Evolutionary conservation across 202 grass and related monocot species (phyloP).

Genomic region (Schoenoplectus tabernaemontani): DNA sequence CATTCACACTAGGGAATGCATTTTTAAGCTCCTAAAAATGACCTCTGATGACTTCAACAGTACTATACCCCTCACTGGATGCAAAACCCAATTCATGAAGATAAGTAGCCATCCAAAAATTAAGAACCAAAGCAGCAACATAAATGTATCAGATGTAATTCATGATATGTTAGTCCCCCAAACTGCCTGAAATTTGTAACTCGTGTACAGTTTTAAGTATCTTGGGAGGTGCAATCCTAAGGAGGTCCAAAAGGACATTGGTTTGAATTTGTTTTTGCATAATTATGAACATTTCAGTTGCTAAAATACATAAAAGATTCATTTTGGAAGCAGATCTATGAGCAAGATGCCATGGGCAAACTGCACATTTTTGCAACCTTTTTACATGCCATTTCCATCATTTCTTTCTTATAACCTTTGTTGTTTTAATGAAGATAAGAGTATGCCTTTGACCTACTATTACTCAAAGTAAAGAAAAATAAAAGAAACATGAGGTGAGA

Average conservation of each 20-base stretch:
- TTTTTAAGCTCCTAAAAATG: not conserved
- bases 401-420: not conserved
- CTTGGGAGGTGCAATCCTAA: not conserved
- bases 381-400: not conserved
- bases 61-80: not conserved
- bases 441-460: not conserved
- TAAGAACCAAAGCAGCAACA: not conserved
- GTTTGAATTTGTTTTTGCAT: not conserved
- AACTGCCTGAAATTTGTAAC: not conserved
- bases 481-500: not conserved
- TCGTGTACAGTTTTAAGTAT: not conserved
- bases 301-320: not conserved
- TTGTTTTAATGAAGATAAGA: not conserved
- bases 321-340: not conserved
- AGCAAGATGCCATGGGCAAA: not conserved
- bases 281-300: not conserved
- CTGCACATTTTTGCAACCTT: not conserved
- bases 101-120: not conserved
- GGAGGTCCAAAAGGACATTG: not conserved
- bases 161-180: not conserved
- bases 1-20: not conserved
- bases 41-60: no score
- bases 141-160: not conserved
- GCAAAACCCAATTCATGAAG: not conserved
- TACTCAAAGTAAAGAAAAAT: not conserved